phyloP scores from a whole-genome alignment of 352 stramenopile genomes.

The Pythium oligandrum region DNA sequence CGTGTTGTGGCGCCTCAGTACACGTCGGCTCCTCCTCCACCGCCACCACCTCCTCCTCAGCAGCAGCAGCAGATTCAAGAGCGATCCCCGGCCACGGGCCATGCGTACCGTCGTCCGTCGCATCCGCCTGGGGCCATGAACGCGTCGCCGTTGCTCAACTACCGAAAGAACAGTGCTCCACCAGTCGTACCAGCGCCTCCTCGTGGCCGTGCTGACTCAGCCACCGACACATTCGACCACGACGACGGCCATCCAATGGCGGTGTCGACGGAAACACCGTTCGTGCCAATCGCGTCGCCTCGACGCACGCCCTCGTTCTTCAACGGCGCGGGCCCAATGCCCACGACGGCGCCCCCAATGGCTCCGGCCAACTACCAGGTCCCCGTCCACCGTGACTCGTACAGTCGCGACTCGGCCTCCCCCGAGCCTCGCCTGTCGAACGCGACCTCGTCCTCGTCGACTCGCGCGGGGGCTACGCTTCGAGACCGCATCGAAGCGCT shows the following conservation, averaged over 20 bases:
- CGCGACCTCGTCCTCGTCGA: conserved; percentile 11
- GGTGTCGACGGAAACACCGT: conserved; percentile 20
- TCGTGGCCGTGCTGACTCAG: not conserved
- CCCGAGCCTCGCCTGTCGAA: too few species aligned
- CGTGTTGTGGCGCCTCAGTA: too few species aligned
- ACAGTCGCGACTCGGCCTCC: too few species aligned
- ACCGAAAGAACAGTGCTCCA: conserved; percentile 11
- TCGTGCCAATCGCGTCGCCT: conserved; percentile 39
- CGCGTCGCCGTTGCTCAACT: conserved; percentile 15
- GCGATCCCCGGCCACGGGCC: conserved; percentile 8
- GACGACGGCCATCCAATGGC: conserved; percentile 9
- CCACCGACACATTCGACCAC: conserved; percentile 19
- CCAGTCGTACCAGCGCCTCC: not conserved
- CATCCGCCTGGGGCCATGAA: conserved; percentile 10
- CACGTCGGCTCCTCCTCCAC: too few species aligned
- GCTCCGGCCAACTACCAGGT: too few species aligned
- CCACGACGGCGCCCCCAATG: too few species aligned
- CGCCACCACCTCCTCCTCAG: conserved; percentile 31
- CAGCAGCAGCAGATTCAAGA: conserved; percentile 27
- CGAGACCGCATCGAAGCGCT: conserved; percentile 61
- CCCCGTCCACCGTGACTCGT: too few species aligned
- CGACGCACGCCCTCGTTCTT: conserved; percentile 1
- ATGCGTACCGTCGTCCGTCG: conserved; percentile 11
- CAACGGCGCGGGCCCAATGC: too few species aligned
- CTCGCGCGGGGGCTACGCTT: conserved; percentile 27